Conservation (phyloP, 805 yeast genomes). For the Myxozyma kluyveri region DNA sequence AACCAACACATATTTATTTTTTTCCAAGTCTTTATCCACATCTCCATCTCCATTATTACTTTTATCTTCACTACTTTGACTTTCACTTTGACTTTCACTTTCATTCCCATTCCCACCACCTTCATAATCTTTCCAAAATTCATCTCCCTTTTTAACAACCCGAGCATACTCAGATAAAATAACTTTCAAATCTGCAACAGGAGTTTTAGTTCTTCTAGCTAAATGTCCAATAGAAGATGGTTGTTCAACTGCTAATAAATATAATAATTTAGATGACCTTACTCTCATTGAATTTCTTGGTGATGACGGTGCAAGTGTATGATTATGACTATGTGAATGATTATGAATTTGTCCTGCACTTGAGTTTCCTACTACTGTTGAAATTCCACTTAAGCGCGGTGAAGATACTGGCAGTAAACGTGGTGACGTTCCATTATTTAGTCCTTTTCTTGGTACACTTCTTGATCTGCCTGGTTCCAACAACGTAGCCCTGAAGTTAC, state of each 20-base stretch:
- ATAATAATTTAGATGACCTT: constrained; percentile 42
- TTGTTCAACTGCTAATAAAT: constrained; percentile 48
- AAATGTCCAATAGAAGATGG: constrained; percentile 43
- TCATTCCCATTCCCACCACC: constrained; percentile 18
- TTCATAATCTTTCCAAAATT: too few relatives aligned
- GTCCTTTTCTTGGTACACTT: too few relatives aligned
- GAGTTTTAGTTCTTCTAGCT: constrained; percentile 35
- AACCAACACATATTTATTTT: constrained; percentile 30
- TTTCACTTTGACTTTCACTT: constrained; percentile 30
- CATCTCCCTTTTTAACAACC: constrained; percentile 19
- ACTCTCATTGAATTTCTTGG: constrained; percentile 30
- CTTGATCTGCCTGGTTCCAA: too few relatives aligned
- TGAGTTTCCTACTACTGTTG: neutral
- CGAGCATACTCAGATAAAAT: constrained; percentile 39
- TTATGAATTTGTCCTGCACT: too few relatives aligned
- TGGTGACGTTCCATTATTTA: too few relatives aligned
- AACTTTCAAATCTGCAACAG: constrained; percentile 34
- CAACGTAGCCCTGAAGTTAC: too few relatives aligned
- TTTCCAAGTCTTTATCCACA: too few relatives aligned
- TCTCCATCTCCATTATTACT: too few relatives aligned
- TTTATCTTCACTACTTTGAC: too few relatives aligned
- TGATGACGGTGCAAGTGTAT: constrained; percentile 29
- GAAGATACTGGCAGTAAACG: constrained; percentile 20
- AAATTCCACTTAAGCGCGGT: constrained; percentile 16
- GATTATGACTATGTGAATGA: constrained; percentile 6